Percentiles rank a stretch among this genome's conserved stretches.
Conservation (phyloP, 768 basidiomycete species). For the Ramaria rubella region DNA sequence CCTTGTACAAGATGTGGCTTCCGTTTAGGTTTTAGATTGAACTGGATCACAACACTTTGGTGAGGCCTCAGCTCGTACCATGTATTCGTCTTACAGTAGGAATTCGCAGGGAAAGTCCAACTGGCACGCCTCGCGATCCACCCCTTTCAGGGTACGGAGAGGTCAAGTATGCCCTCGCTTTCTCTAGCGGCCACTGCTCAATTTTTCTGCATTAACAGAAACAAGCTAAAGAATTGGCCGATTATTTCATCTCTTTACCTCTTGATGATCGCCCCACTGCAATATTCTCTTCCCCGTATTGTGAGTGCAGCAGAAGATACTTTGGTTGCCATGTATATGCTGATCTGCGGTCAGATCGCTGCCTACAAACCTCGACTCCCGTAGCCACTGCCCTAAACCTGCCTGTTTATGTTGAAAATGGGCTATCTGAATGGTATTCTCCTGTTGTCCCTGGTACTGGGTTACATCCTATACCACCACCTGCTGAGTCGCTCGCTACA, state of each 20-base stretch:
- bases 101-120: slow-evolving; percentile 47
- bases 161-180: slow-evolving; percentile 28
- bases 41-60: slow-evolving; percentile 67
- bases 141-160: slow-evolving; percentile 68
- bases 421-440: slow-evolving; percentile 75
- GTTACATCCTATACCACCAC: slow-evolving; percentile 67
- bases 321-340: background rate
- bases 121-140: slow-evolving; percentile 67
- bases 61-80: slow-evolving; percentile 25
- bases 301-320: slow-evolving; percentile 34
- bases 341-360: slow-evolving; percentile 57
- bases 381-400: slow-evolving; percentile 51
- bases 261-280: slow-evolving; percentile 63
- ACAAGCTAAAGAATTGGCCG: slow-evolving; percentile 69
- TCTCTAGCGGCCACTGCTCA: background rate
- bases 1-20: slow-evolving; percentile 4
- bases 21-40: slow-evolving; percentile 59
- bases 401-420: slow-evolving; percentile 77
- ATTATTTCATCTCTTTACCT: slow-evolving; percentile 57
- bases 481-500: slow-evolving; percentile 43
- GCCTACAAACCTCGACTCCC: slow-evolving; percentile 73
- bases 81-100: slow-evolving; percentile 3
- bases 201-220: slow-evolving; percentile 29
- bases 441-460: slow-evolving; percentile 60
- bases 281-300: slow-evolving; percentile 82